Conservation (phyloP, 1,139 yeast species). For the Yamadazyma pseudoaaseri region DNA sequence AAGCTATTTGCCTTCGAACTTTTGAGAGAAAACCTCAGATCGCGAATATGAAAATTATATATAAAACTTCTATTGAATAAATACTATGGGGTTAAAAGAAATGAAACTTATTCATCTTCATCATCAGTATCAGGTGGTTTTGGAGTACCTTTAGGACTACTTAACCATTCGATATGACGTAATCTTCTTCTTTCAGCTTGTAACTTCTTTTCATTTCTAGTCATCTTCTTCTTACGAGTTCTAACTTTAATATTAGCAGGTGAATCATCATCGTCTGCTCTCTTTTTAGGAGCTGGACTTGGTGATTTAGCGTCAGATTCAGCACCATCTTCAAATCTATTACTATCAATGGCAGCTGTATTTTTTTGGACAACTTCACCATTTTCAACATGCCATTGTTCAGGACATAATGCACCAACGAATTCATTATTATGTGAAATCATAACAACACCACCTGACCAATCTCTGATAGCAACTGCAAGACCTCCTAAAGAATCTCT, state of each 20-base stretch:
- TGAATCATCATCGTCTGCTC: conserved; percentile 76
- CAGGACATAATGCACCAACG: conserved; percentile 96
- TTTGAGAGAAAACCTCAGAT: background rate
- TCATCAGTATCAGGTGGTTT: conserved; percentile 91
- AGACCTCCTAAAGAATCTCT: conserved; percentile 97
- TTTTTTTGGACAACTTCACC: conserved; percentile 89
- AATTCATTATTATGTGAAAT: conserved; percentile 97
- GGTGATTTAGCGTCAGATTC: conserved; percentile 19
- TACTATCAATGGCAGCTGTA: conserved; percentile 66
- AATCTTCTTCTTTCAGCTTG: conserved; percentile 93
- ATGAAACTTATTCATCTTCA: conserved; percentile 47
- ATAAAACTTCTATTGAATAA: background rate
- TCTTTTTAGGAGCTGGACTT: conserved; percentile 32
- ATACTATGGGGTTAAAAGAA: background rate
- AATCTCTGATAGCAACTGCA: conserved; percentile 95
- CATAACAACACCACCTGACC: conserved; percentile 98
- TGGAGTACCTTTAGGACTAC: conserved; percentile 96
- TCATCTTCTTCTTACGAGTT: conserved; percentile 91
- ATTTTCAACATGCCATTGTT: conserved; percentile 96
- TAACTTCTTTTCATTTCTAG: conserved; percentile 90
- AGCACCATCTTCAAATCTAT: conserved; percentile 51
- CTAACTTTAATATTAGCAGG: conserved; percentile 95
- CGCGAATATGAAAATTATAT: background rate
- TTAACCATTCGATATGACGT: conserved; percentile 92
- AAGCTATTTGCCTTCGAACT: conserved; percentile 18